Percentiles rank a stretch among this genome's conserved stretches.
These are phyloP conservation scores for Sarocladiaceae sp. DNA, from an alignment of 2,329 filamentous ascomycete genomes.

Conservation along the genomic window DNA sequence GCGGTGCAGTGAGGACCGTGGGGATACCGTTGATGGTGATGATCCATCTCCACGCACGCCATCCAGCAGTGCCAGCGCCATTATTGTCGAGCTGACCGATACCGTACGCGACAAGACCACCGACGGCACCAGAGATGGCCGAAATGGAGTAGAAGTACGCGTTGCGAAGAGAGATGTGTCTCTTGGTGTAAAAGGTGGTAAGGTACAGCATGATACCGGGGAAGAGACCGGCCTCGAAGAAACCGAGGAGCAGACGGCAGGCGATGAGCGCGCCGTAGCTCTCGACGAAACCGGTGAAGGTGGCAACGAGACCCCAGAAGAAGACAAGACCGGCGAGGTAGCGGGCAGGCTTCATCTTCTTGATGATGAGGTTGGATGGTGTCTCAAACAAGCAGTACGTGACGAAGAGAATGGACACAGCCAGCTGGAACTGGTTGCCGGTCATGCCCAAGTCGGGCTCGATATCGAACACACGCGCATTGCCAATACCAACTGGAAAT, in stretches of 20 bases:
- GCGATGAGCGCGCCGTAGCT: conserved; percentile 49
- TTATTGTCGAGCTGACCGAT: conserved; percentile 60
- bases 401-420: conserved; percentile 36
- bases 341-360: conserved; percentile 31
- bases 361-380: conserved; percentile 33
- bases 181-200: conserved; percentile 13
- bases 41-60: conserved; percentile 64
- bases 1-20: conserved; percentile 23
- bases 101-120: conserved; percentile 52
- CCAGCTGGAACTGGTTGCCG: conserved; percentile 49
- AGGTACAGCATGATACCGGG: conserved; percentile 50
- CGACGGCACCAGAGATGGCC: conserved; percentile 54
- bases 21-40: conserved; percentile 39
- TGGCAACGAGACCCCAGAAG: conserved; percentile 48
- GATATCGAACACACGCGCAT: conserved; percentile 51
- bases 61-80: conserved; percentile 14
- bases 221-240: conserved; percentile 55
- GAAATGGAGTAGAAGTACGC: conserved; percentile 32
- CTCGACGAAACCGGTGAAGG: conserved; percentile 50
- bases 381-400: conserved; percentile 34
- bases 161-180: conserved; percentile 12
- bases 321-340: conserved; percentile 38
- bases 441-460: conserved; percentile 50
- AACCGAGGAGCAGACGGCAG: conserved; percentile 50
- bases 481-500: conserved; percentile 42